These are phyloP conservation scores for Melaleuca alternifolia DNA, from an alignment of 345 rosid genomes.

Conservation along the genomic window DNA sequence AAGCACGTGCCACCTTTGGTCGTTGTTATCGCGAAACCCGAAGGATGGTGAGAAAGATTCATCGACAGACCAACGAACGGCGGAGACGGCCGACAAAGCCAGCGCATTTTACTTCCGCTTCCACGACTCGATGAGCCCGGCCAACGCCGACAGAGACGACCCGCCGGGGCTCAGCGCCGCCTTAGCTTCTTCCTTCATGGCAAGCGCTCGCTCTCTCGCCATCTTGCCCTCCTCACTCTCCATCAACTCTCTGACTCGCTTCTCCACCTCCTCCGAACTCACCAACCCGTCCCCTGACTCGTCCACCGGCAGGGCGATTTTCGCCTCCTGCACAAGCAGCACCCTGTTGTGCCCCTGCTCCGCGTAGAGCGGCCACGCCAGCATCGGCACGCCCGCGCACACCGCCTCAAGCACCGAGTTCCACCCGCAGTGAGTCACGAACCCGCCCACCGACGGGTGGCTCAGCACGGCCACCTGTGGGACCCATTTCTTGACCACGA, in stretches of 20 bases:
- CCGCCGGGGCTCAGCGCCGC: slow-evolving; percentile 29
- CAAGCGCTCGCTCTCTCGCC: neutral
- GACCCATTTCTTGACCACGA: slow-evolving; percentile 15
- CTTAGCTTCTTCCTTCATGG: slow-evolving; percentile 7
- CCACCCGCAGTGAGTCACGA: slow-evolving; percentile 29
- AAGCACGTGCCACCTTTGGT: neutral
- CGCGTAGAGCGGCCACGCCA: slow-evolving; percentile 48
- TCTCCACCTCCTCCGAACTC: slow-evolving; percentile 17
- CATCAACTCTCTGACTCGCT: slow-evolving; percentile 24
- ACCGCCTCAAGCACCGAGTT: slow-evolving; percentile 25
- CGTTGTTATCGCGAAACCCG: neutral
- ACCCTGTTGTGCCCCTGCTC: slow-evolving; percentile 36
- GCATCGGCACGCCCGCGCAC: slow-evolving; percentile 11
- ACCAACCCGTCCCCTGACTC: slow-evolving; percentile 26
- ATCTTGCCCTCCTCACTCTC: slow-evolving; percentile 5
- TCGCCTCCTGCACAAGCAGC: slow-evolving; percentile 41
- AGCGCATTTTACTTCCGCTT: neutral
- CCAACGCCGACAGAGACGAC: slow-evolving; percentile 23
- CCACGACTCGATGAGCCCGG: slow-evolving; percentile 7
- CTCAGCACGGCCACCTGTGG: slow-evolving; percentile 12
- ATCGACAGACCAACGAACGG: neutral
- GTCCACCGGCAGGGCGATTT: slow-evolving; percentile 33
- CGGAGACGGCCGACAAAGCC: neutral
- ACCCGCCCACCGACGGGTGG: slow-evolving; percentile 12
- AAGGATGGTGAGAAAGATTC: neutral